These are phyloP conservation scores for Pythium rhizo-oryzae DNA, from an alignment of 352 stramenopile genomes.

Conservation along the genomic window DNA sequence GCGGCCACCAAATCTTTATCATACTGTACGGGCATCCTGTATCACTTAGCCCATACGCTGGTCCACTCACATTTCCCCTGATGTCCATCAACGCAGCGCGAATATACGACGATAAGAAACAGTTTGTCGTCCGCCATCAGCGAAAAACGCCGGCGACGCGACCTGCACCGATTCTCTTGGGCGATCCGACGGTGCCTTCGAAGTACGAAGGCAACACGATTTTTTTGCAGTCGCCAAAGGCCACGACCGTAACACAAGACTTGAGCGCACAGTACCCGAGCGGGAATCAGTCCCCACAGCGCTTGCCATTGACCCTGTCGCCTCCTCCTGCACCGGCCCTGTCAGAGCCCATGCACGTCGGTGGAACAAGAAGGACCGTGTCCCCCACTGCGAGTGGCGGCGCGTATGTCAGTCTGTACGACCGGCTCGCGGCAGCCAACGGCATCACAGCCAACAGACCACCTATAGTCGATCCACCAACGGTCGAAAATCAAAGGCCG, in stretches of 20 bases:
- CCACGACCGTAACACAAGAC: slow-evolving; percentile 33
- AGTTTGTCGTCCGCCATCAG: slow-evolving; percentile 68
- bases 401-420: slow-evolving; percentile 70
- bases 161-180: slow-evolving; percentile 40
- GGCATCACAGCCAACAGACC: slow-evolving; percentile 23
- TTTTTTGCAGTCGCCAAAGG: slow-evolving; percentile 51
- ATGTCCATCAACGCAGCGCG: slow-evolving; percentile 39
- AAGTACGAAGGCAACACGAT: slow-evolving; percentile 58
- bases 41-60: background rate
- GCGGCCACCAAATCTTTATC: slow-evolving; percentile 60
- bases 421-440: slow-evolving; percentile 60
- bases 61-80: background rate
- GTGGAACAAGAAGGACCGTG: slow-evolving; percentile 5
- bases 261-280: slow-evolving; percentile 25
- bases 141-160: slow-evolving; percentile 42
- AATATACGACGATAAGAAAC: slow-evolving; percentile 83
- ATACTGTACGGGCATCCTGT: slow-evolving; percentile 53
- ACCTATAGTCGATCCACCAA: background rate
- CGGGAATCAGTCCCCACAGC: slow-evolving; percentile 3
- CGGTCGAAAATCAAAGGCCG: background rate
- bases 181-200: slow-evolving; percentile 32
- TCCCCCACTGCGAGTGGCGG: slow-evolving; percentile 13
- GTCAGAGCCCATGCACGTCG: background rate
- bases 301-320: background rate
- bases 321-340: slow-evolving; percentile 2